Percentiles rank a stretch among this genome's conserved stretches.
phyloP scores from a whole-genome alignment of 495 filamentous ascomycete species.

The Xylaria sp. region DNA sequence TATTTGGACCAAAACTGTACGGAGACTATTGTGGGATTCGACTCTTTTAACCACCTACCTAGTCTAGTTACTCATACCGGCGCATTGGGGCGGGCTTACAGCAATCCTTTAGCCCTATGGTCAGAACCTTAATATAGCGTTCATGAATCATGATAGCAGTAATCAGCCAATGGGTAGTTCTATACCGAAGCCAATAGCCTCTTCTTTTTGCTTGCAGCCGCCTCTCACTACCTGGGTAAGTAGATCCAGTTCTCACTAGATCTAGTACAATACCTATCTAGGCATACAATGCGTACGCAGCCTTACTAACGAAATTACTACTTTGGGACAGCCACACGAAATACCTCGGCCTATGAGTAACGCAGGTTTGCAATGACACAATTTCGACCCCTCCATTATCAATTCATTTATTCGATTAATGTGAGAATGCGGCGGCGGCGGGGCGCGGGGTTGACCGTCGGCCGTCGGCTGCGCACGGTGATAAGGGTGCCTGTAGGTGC shows the following conservation, averaged over 20 bases:
- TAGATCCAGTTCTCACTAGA: too few species aligned
- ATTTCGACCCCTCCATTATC: background rate
- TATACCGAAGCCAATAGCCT: too few species aligned
- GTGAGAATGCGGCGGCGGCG: background rate
- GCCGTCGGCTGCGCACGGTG: background rate
- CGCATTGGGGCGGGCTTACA: background rate
- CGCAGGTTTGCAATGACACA: background rate
- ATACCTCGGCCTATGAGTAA: background rate
- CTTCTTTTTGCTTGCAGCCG: too few species aligned
- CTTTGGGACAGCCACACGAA: background rate
- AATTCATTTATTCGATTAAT: conserved; percentile 1
- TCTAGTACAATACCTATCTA: too few species aligned
- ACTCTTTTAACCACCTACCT: background rate
- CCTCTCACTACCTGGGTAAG: too few species aligned
- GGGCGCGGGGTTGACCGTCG: conserved; percentile 1
- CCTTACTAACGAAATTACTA: background rate
- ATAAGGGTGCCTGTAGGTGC: background rate
- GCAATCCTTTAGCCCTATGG: background rate
- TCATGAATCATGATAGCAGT: background rate
- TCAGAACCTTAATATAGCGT: background rate
- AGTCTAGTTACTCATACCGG: background rate
- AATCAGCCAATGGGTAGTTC: too few species aligned
- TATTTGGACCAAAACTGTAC: background rate
- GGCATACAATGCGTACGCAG: background rate
- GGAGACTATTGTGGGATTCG: background rate